Evolutionary conservation across 495 filamentous ascomycete species (phyloP), one percentile per base, ranked within the genome.

Genomic region (Penicillium robsamsonii): DNA sequence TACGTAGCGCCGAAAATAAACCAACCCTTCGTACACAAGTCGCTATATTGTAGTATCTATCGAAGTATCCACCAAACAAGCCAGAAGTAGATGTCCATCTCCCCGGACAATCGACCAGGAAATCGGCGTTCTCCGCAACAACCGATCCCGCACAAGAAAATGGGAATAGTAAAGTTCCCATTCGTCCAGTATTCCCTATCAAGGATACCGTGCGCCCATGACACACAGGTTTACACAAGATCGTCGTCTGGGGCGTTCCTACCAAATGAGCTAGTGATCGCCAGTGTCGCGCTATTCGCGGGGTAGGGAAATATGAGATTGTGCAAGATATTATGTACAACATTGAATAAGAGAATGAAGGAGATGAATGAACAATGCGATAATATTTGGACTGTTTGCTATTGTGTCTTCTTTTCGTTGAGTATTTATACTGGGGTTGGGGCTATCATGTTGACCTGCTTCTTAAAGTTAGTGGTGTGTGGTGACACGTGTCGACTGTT

Each of bases 401-500:
- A 29, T 29, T 46, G 43, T 17, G n/a, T 11, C 17, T 9, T 9
- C 43, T 29, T 25, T 45, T 25, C 42, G 13, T 44, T 29, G 25
- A 27, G 25, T 27, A 29, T 27, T 46, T 8, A 7, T 29, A 24
- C n/a, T n/a, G 31, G 31, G 31, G 9, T 31, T 9, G 10, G 17
- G 41, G 41, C 20, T 43, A 43, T 24, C 10, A 11, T n/a, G 12
- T 13, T 44, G 18, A 25, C 6, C 24, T n/a, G 43, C 12, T 2
- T 27, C 25, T 7, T 7, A 27, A 27, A 27, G 25, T 27, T 30
- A 38, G 15, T 6, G 35, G 3, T 38, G 8, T n/a, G 15, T n/a
- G 44, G 44, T 29, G 44, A 46, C 44, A 46, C 44, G 44, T 46
- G 44, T 46, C n/a, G 44, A 25, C 15, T 30, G 9, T 17, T 17